Base-by-base conservation (phyloP, 768 basidiomycete species). In the Lactifluus echinatus region DNA sequence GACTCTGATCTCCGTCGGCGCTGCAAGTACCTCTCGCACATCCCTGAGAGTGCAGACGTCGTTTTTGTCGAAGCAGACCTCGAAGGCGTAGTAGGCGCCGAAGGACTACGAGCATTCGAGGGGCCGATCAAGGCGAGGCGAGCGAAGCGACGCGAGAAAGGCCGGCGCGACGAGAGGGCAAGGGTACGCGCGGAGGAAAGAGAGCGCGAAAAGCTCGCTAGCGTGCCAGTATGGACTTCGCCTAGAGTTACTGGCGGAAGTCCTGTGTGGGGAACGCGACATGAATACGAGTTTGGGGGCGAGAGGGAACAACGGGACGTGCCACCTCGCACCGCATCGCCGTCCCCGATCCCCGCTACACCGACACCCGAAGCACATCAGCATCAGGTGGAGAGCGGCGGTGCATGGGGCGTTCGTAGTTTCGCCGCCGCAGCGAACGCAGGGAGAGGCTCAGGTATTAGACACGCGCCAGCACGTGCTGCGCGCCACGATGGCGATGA, bases 1-100 rank as follows among this genome's bases (percentile, higher is more conserved):
- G 90, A 95, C 69, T 93, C 94, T 59, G 93, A 96, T 59, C 75
- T 99, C 26, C 84, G 94, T 47, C 89, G 92, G 71, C 85, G 94
- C 31, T 97, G 92, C 76, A 95, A 94, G 68, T 98, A 97, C 70
- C 85, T 99, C 60, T 83, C 83, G 3, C 94, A 98, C 70, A 77
- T 97, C 64, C 90, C 94, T 1, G 85, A 91, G 56, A 85, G 90
- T 43, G 85, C 91, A 36, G 94, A 98, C 66, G 91, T 97, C 44
- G 86, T 93, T 23, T 97, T 97, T 70, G 75, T 97, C 53, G 94
- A 99, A 71, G 83, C 91, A 8, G 87, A 95, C 67, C 73, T 98
- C 17, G 76, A 79, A 56, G 76, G 75, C 7, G 87, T 94, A 34
- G 89, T 97, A 19, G 87, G 91, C 29, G 66, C 67, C 14, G 85